These are phyloP conservation scores for Cladobotryum mycophilum DNA, from an alignment of 2,329 filamentous ascomycete species.

Conservation along the genomic window DNA sequence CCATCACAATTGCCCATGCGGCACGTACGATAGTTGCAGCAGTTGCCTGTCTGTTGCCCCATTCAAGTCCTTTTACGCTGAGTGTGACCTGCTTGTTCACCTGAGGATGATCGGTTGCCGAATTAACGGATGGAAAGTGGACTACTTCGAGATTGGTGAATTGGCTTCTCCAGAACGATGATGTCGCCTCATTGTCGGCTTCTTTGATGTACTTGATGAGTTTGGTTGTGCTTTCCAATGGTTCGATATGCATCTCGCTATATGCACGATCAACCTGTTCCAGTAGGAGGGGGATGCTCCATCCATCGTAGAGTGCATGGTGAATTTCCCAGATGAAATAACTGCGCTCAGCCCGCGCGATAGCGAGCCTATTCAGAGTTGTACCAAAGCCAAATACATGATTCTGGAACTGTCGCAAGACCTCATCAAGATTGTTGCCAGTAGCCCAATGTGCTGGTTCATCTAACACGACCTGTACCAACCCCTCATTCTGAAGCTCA, in stretches of 20 bases:
- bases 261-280: not conserved
- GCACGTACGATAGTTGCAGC: conserved; percentile 18
- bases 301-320: conserved; percentile 17
- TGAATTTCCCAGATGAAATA: conserved; percentile 15
- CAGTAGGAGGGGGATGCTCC: conserved; percentile 11
- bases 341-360: conserved; percentile 1
- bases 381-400: conserved; percentile 5
- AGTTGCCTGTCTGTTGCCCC: not conserved
- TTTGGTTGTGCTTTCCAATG: too few relatives aligned
- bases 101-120: too few relatives aligned
- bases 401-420: not conserved
- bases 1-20: conserved; percentile 21
- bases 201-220: conserved; percentile 12
- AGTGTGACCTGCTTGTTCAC: too few relatives aligned
- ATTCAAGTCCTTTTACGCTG: too few relatives aligned
- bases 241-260: too few relatives aligned
- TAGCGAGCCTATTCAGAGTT: conserved; percentile 2
- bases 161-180: conserved; percentile 1
- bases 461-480: too few relatives aligned
- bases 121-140: conserved; percentile 1
- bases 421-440: too few relatives aligned
- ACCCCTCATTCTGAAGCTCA: too few relatives aligned
- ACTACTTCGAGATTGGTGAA: not conserved
- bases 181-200: not conserved
- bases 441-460: too few relatives aligned